Conservation (phyloP, 305 asterid species). For the Striga hermonthica region DNA sequence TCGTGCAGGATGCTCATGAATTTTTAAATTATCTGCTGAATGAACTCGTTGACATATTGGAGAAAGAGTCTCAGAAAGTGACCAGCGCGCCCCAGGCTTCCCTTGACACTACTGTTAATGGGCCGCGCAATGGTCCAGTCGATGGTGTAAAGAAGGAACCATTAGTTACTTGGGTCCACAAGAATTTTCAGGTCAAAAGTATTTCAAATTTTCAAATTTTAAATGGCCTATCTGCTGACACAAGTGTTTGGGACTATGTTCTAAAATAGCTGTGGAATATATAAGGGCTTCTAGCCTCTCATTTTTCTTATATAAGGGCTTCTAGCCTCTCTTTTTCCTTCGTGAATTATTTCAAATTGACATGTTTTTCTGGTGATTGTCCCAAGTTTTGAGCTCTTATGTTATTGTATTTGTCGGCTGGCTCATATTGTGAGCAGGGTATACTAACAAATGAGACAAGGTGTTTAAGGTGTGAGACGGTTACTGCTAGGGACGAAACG, state of each 20-base stretch:
- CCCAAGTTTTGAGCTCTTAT: background rate
- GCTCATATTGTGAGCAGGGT: conserved; percentile 43
- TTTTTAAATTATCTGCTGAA: conserved; percentile 75
- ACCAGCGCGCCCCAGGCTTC: conserved; percentile 29
- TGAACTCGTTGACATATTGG: conserved; percentile 80
- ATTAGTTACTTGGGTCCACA: conserved; percentile 79
- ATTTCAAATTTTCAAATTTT: background rate
- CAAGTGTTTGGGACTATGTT: conserved; percentile 2
- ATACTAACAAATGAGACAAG: conserved; percentile 64
- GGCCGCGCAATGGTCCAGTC: conserved; percentile 43
- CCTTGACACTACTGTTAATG: conserved; percentile 42
- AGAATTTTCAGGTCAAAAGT: conserved; percentile 66
- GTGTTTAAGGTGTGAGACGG: conserved; percentile 56
- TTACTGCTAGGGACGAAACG: conserved; percentile 74
- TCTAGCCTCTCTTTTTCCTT: conserved; percentile 5
- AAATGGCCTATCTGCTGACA: background rate
- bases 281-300: background rate
- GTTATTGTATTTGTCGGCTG: background rate
- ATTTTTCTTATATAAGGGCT: background rate
- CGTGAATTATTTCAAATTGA: background rate
- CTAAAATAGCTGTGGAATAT: background rate
- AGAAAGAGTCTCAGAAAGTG: conserved; percentile 65
- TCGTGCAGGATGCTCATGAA: conserved; percentile 83
- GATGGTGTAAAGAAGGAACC: conserved; percentile 64
- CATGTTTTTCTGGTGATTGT: background rate